Conservation (phyloP, 1,284 basidiomycete species). For the Tetrapyrgos nigripes region DNA sequence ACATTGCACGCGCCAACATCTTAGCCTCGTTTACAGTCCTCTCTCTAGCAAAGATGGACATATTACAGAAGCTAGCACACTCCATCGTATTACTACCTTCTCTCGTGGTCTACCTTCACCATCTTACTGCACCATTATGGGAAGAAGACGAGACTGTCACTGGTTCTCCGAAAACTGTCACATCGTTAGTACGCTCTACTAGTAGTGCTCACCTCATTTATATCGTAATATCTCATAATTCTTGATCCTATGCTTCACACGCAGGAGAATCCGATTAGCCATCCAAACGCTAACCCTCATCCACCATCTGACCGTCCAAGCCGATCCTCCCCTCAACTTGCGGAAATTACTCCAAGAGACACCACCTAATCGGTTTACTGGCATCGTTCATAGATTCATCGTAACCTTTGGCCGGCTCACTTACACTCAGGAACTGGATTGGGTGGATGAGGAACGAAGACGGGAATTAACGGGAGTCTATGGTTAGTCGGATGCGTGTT, state of each 20-base stretch:
- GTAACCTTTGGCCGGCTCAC: constrained; percentile 78
- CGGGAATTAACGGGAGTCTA: constrained; percentile 53
- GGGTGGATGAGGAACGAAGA: constrained; percentile 53
- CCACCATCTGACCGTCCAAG: constrained; percentile 61
- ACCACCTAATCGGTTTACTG: constrained; percentile 61
- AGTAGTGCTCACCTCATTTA: neutral
- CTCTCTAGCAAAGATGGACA: constrained; percentile 57
- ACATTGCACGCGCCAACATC: constrained; percentile 52
- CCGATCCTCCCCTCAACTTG: constrained; percentile 49
- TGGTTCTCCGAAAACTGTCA: constrained; percentile 40
- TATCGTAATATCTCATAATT: neutral
- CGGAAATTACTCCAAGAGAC: constrained; percentile 60
- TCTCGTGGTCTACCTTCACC: constrained; percentile 58
- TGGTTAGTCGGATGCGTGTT: constrained; percentile 46
- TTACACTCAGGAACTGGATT: constrained; percentile 72
- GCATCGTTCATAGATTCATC: constrained; percentile 78
- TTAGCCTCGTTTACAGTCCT: constrained; percentile 64
- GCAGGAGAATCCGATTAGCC: constrained; percentile 56
- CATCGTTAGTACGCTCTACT: constrained; percentile 45
- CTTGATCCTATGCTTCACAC: neutral
- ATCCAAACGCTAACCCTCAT: constrained; percentile 62
- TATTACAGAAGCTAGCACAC: constrained; percentile 52
- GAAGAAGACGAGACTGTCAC: constrained; percentile 62
- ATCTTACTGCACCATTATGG: constrained; percentile 64
- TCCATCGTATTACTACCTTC: constrained; percentile 67